Conservation (phyloP, 305 asterid species). For the Fraxinus velutina region DNA sequence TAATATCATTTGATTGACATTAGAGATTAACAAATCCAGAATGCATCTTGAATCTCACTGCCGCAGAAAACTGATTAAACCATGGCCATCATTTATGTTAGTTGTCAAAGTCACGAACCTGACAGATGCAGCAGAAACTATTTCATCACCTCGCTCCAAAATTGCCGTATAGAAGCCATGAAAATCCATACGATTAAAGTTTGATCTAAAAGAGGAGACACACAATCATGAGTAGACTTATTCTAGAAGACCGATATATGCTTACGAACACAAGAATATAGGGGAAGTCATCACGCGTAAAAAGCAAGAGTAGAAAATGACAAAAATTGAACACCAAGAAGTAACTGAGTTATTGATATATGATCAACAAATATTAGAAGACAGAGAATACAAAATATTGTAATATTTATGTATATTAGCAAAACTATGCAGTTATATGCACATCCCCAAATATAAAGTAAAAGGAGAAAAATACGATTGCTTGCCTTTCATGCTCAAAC, state of each 20-base stretch:
- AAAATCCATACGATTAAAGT: slow-evolving; percentile 77
- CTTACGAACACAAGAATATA: not conserved
- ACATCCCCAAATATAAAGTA: not conserved
- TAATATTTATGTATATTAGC: not conserved
- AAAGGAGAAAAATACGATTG: not conserved
- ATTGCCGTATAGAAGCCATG: slow-evolving; percentile 77
- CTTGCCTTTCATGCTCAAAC: not conserved
- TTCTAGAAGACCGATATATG: slow-evolving; percentile 12
- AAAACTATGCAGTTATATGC: not conserved
- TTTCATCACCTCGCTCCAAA: slow-evolving; percentile 89
- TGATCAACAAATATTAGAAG: not conserved
- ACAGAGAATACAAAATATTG: not conserved
- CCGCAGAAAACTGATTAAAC: not conserved
- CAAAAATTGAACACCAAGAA: not conserved
- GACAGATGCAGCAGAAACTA: slow-evolving; percentile 79
- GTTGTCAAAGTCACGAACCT: slow-evolving; percentile 39
- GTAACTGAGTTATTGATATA: not conserved
- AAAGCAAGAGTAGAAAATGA: not conserved
- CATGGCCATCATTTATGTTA: not conserved
- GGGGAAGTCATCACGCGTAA: not conserved
- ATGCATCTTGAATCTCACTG: not conserved
- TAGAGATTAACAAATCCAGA: slow-evolving; percentile 5
- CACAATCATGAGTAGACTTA: slow-evolving; percentile 16
- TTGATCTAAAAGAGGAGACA: slow-evolving; percentile 57
- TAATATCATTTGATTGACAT: not conserved